Conservation (phyloP, 352 stramenopile species). For the Phytophthora cryptogea region DNA sequence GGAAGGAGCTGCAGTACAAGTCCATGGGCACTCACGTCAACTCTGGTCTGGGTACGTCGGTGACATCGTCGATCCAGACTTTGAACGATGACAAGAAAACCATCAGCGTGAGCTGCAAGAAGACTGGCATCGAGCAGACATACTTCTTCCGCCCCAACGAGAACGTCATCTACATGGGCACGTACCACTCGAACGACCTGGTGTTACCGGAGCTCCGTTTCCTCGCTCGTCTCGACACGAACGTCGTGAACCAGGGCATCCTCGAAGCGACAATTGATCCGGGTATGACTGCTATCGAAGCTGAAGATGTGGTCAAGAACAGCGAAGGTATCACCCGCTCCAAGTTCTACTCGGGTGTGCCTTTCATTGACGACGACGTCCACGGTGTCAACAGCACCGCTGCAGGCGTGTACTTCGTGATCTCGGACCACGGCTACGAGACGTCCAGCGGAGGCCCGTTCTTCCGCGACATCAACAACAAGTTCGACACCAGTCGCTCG, state of each 20-base stretch:
- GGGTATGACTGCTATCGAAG: conserved; percentile 41
- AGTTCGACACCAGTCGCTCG: conserved; percentile 32
- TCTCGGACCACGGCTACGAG: conserved; percentile 52
- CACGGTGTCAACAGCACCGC: conserved; percentile 44
- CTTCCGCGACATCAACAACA: conserved; percentile 67
- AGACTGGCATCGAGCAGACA: conserved; percentile 35
- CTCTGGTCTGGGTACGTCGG: conserved; percentile 37
- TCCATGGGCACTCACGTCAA: conserved; percentile 48
- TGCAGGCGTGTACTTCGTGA: conserved; percentile 55
- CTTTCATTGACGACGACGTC: conserved; percentile 42
- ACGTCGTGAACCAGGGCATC: conserved; percentile 42
- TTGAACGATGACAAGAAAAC: conserved; percentile 45
- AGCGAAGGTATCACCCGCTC: conserved; percentile 40
- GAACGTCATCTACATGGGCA: conserved; percentile 63
- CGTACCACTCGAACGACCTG: conserved; percentile 41
- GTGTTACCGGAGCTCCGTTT: conserved; percentile 51
- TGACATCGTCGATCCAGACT: conserved; percentile 36
- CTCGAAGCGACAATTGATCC: conserved; percentile 39
- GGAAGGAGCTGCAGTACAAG: conserved; percentile 48
- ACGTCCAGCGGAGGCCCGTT: conserved; percentile 49
- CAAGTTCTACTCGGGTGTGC: conserved; percentile 49
- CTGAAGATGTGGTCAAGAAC: conserved; percentile 41
- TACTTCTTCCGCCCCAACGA: conserved; percentile 49
- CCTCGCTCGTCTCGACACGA: conserved; percentile 45
- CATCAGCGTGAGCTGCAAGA: conserved; percentile 47